phyloP scores from a whole-genome alignment of 805 yeast species.

The Candida pseudofarinosa region DNA sequence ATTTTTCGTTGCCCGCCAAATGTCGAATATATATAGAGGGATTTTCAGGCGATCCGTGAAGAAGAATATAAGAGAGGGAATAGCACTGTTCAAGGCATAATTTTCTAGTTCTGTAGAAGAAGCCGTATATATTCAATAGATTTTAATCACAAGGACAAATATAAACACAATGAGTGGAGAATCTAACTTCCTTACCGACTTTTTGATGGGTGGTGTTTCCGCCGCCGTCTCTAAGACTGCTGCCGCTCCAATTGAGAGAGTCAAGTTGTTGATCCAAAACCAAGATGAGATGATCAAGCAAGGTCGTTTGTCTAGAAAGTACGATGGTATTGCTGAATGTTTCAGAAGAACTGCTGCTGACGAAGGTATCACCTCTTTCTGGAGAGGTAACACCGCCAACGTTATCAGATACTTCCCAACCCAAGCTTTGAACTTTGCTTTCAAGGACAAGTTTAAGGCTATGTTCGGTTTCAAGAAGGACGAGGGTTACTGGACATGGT shows the following conservation, averaged over 20 bases:
- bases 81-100: background rate
- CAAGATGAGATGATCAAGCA: conserved; percentile 98
- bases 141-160: background rate
- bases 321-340: conserved; percentile 90
- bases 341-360: conserved; percentile 91
- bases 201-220: conserved; percentile 98
- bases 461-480: conserved; percentile 97
- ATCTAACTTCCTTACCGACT: conserved; percentile 36
- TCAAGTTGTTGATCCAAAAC: conserved; percentile 92
- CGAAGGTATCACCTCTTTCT: conserved; percentile 90
- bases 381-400: conserved; percentile 99
- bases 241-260: conserved; percentile 97
- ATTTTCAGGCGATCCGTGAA: background rate
- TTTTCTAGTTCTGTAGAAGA: conserved; percentile 2
- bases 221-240: conserved; percentile 98
- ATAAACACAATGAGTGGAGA: conserved; percentile 12
- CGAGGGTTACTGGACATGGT: conserved; percentile 89
- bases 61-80: background rate
- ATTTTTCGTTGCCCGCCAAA: background rate
- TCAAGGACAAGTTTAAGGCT: conserved; percentile 95
- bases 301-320: conserved; percentile 84
- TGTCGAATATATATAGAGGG: background rate
- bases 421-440: conserved; percentile 97
- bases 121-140: background rate
- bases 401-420: conserved; percentile 99